Conservation (phyloP, 1,284 basidiomycete species). For the Athelia sp. region DNA sequence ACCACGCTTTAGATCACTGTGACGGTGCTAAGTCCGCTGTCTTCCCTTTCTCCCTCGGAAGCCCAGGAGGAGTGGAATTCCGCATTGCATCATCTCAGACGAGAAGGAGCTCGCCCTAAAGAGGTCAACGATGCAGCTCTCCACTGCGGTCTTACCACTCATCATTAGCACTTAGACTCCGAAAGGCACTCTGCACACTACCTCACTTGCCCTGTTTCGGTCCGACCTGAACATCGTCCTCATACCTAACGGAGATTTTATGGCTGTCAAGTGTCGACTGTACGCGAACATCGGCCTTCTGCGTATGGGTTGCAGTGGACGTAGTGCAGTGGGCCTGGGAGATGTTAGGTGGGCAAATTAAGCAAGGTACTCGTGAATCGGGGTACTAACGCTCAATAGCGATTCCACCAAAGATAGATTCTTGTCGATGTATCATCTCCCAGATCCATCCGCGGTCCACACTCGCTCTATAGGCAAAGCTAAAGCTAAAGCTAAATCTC, state of each 20-base stretch:
- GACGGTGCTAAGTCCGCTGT: conserved; percentile 45
- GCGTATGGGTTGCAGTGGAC: conserved; percentile 72
- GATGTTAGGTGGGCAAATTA: conserved; percentile 50
- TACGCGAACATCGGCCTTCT: conserved; percentile 76
- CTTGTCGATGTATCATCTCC: conserved; percentile 60
- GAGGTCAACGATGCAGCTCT: background rate
- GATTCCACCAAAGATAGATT: conserved; percentile 77
- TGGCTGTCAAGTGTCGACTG: conserved; percentile 54
- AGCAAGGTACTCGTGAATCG: conserved; percentile 5
- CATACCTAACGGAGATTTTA: conserved; percentile 66
- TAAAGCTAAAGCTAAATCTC: conserved; percentile 10
- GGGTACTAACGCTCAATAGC: conserved; percentile 28
- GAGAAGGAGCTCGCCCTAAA: conserved; percentile 64
- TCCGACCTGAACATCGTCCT: conserved; percentile 79
- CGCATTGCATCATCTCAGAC: conserved; percentile 52
- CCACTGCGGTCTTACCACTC: background rate
- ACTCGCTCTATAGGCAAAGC: conserved; percentile 22
- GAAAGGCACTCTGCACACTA: conserved; percentile 69
- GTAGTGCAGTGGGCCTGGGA: conserved; percentile 70
- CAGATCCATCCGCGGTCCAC: conserved; percentile 29
- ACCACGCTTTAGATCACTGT: conserved; percentile 45
- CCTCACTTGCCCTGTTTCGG: conserved; percentile 79
- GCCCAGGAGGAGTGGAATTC: conserved; percentile 55
- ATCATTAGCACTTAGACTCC: conserved; percentile 38
- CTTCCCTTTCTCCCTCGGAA: conserved; percentile 35